Conservation (phyloP, 352 stramenopile genomes). For the Blastocystis sp. region DNA sequence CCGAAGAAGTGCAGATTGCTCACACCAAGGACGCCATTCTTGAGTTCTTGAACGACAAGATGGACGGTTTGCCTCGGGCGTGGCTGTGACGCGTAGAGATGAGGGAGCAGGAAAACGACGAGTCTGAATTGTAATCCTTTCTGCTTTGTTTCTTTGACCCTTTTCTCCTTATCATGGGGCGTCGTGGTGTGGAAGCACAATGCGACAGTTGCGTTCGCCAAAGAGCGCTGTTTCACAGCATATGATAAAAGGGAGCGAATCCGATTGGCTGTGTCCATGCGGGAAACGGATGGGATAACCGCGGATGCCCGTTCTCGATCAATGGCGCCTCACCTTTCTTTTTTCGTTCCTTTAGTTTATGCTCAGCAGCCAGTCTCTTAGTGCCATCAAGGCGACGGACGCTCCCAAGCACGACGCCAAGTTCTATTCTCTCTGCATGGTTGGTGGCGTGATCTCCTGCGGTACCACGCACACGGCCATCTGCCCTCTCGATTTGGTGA, state of each 20-base stretch:
- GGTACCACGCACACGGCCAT: constrained; percentile 89
- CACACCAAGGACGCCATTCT: constrained; percentile 50
- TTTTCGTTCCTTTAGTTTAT: neutral
- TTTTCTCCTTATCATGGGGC: too few relatives aligned
- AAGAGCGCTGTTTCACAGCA: too few relatives aligned
- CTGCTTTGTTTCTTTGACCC: too few relatives aligned
- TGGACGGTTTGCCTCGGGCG: neutral
- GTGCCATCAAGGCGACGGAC: constrained; percentile 21
- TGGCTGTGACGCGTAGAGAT: constrained; percentile 21
- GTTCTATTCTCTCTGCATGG: constrained; percentile 93
- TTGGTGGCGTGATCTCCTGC: constrained; percentile 88
- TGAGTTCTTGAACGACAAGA: constrained; percentile 37
- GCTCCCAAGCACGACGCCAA: constrained; percentile 81
- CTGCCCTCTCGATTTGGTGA: constrained; percentile 89
- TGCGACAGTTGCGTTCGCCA: too few relatives aligned
- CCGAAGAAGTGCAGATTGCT: constrained; percentile 60
- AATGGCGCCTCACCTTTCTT: neutral
- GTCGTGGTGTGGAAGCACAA: too few relatives aligned
- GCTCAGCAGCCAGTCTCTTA: constrained; percentile 34
- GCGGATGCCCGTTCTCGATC: neutral
- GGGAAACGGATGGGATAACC: neutral
- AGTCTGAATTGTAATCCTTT: constrained; percentile 15
- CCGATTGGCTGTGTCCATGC: too few relatives aligned
- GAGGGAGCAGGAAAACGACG: constrained; percentile 15
- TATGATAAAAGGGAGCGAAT: too few relatives aligned